Evolutionary conservation across 2,329 filamentous ascomycete species (phyloP).

Genomic region (Tolypocladium endophyticum): DNA sequence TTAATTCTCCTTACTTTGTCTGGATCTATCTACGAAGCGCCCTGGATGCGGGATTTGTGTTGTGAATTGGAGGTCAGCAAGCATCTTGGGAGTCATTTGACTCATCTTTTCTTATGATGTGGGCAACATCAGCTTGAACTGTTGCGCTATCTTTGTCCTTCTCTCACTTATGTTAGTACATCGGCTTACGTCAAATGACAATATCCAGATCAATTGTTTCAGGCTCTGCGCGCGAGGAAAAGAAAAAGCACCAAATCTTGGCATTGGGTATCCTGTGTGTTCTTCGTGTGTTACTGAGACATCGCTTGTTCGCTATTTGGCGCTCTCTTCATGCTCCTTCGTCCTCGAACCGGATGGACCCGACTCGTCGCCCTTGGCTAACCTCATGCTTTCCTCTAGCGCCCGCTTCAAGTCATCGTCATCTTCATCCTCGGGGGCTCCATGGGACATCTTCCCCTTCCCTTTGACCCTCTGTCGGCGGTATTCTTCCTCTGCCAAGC

Average conservation of each 20-base stretch:
- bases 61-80: background rate
- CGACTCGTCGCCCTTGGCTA: slow-evolving; percentile 18
- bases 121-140: too few relatives aligned
- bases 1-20: background rate
- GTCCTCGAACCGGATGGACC: slow-evolving; percentile 11
- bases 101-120: too few relatives aligned
- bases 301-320: background rate
- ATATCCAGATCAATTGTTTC: background rate
- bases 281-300: background rate
- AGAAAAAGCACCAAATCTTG: background rate
- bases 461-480: slow-evolving; percentile 22
- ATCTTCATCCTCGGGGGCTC: slow-evolving; percentile 24
- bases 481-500: slow-evolving; percentile 55
- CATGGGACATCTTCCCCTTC: slow-evolving; percentile 17
- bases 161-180: too few relatives aligned
- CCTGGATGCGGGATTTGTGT: background rate
- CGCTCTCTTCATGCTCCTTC: background rate
- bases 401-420: slow-evolving; percentile 47
- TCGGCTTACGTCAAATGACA: too few relatives aligned
- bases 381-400: slow-evolving; percentile 43
- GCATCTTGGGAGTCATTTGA: background rate
- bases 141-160: too few relatives aligned
- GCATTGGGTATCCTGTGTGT: slow-evolving; percentile 2
- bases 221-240: background rate
- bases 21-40: too few relatives aligned